Conservation (phyloP, 352 stramenopile species). For the Phytophthora fragariae region DNA sequence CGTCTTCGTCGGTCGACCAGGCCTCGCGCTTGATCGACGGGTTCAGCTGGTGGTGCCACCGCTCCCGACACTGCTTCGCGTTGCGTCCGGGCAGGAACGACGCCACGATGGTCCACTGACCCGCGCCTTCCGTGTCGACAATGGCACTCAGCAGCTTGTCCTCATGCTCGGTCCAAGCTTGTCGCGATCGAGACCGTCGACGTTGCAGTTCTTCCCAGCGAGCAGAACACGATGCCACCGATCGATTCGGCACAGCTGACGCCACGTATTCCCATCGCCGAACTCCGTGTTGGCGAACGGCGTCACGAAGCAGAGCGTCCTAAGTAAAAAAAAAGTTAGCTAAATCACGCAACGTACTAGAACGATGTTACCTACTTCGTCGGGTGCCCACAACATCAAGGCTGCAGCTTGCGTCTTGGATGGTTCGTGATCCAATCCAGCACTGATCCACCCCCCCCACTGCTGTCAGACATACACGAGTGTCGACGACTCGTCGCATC, state of each 20-base stretch:
- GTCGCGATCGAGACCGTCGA: conserved; percentile 3
- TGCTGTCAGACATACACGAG: neutral
- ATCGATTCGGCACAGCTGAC: conserved; percentile 18
- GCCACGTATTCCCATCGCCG: conserved; percentile 50
- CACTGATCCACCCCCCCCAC: neutral
- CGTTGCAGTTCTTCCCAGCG: conserved; percentile 50
- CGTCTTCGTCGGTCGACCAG: conserved; percentile 52
- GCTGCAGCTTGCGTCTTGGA: neutral
- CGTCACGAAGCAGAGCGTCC: neutral
- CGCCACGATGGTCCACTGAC: conserved; percentile 67
- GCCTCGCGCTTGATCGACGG: conserved; percentile 47
- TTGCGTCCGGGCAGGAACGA: conserved; percentile 64
- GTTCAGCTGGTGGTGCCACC: conserved; percentile 51
- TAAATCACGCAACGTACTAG: neutral
- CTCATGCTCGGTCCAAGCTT: conserved; percentile 53
- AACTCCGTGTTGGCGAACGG: too few species aligned
- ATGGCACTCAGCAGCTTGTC: conserved; percentile 50
- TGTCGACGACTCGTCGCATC: neutral
- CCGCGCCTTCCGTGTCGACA: conserved; percentile 48
- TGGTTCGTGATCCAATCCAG: neutral
- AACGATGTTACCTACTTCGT: neutral
- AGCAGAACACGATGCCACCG: conserved; percentile 29
- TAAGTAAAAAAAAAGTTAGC: neutral
- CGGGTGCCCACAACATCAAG: neutral
- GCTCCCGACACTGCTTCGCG: conserved; percentile 79